Conservation (phyloP, 108 stramenopile genomes). For the Skeletonema tropicum region DNA sequence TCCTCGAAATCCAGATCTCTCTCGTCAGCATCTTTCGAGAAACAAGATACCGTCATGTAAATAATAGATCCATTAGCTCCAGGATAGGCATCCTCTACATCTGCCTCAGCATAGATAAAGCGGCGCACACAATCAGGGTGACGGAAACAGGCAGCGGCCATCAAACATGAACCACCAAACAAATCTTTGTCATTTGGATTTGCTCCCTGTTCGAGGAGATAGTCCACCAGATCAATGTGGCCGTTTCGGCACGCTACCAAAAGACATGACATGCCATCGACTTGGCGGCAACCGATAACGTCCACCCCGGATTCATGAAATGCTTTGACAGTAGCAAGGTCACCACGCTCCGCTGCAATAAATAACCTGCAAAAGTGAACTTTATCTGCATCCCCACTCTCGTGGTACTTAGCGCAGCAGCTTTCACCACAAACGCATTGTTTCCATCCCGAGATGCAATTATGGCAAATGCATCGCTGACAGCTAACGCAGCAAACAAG, state of each 20-base stretch:
- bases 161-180: background rate
- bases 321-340: background rate
- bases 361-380: no score
- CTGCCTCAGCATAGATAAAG: background rate
- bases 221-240: background rate
- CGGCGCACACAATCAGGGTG: constrained; percentile 1
- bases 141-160: background rate
- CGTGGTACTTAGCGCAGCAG: no score
- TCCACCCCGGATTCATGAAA: background rate
- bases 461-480: no score
- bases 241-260: background rate
- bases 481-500: no score
- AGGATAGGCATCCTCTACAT: background rate
- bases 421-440: no score
- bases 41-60: background rate
- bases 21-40: background rate
- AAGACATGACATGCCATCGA: background rate
- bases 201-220: constrained; percentile 3
- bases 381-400: no score
- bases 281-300: background rate
- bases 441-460: no score
- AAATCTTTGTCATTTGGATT: background rate
- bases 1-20: background rate
- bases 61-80: background rate
- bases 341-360: background rate